Evolutionary conservation across 2,329 filamentous ascomycete species (phyloP).

Genomic region (Diaporthe sp.): DNA sequence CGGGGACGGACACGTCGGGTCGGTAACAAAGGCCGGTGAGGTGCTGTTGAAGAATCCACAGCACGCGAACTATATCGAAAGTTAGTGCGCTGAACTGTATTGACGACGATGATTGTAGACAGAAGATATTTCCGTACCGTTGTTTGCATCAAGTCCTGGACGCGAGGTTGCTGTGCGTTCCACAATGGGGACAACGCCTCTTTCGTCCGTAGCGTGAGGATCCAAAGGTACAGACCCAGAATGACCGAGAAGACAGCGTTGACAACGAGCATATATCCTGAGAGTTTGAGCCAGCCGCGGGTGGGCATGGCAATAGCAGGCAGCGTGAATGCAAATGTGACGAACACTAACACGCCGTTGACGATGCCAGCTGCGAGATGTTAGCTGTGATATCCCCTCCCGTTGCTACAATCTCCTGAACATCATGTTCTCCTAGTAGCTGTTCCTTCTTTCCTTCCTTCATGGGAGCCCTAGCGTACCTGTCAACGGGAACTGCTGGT

Average conservation of each 20-base stretch:
- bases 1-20: conserved; percentile 76
- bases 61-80: conserved; percentile 75
- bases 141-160: conserved; percentile 79
- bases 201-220: conserved; percentile 78
- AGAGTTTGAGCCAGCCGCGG: conserved; percentile 77
- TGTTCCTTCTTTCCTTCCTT: not conserved
- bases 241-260: conserved; percentile 74
- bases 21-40: conserved; percentile 78
- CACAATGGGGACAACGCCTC: conserved; percentile 73
- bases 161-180: conserved; percentile 64
- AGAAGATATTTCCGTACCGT: conserved; percentile 61
- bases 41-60: conserved; percentile 84
- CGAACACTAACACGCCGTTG: conserved; percentile 79
- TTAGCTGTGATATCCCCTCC: not conserved
- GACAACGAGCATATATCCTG: conserved; percentile 73
- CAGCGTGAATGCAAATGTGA: conserved; percentile 77
- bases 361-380: conserved; percentile 70
- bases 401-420: not conserved
- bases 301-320: conserved; percentile 78
- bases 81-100: conserved; percentile 13
- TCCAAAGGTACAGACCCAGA: conserved; percentile 78
- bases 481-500: conserved; percentile 65
- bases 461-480: conserved; percentile 46
- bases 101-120: not conserved
- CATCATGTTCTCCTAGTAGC: not conserved